These are phyloP conservation scores for Cicer chorassanicum DNA, from an alignment of 306 rosid species.

Conservation along the genomic window DNA sequence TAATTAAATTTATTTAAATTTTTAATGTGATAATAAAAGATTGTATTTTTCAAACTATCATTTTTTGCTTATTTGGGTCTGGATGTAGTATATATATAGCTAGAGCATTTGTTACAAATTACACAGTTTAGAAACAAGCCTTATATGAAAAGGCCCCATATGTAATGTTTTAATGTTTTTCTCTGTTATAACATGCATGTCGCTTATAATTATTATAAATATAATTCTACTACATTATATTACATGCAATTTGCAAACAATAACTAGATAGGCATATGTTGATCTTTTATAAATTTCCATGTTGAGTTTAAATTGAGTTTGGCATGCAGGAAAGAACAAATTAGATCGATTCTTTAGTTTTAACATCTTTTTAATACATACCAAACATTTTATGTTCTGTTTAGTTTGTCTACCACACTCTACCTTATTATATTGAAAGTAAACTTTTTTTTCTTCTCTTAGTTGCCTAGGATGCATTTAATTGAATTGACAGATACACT, in stretches of 20 bases:
- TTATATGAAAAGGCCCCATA: not conserved
- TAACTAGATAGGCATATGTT: not conserved
- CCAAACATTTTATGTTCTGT: not conserved
- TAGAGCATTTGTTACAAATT: too few relatives aligned
- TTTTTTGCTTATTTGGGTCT: too few relatives aligned
- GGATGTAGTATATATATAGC: too few relatives aligned
- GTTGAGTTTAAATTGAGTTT: not conserved
- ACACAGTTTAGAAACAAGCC: not conserved
- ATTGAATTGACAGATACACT: not conserved
- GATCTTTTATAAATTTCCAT: not conserved
- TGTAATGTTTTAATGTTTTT: not conserved
- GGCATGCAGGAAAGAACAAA: not conserved
- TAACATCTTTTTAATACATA: not conserved
- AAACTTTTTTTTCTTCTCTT: not conserved
- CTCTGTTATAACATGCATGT: not conserved
- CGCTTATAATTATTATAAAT: too few relatives aligned
- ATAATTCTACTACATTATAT: not conserved
- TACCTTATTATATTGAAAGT: not conserved
- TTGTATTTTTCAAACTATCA: too few relatives aligned
- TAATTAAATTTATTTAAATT: too few relatives aligned
- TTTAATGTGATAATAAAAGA: too few relatives aligned
- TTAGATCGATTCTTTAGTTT: not conserved
- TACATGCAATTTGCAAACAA: not conserved
- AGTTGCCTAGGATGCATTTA: not conserved
- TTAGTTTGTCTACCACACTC: not conserved